These are phyloP conservation scores for Aspergillus sp. DNA, from an alignment of 2,329 filamentous ascomycete genomes.

Conservation along the genomic window DNA sequence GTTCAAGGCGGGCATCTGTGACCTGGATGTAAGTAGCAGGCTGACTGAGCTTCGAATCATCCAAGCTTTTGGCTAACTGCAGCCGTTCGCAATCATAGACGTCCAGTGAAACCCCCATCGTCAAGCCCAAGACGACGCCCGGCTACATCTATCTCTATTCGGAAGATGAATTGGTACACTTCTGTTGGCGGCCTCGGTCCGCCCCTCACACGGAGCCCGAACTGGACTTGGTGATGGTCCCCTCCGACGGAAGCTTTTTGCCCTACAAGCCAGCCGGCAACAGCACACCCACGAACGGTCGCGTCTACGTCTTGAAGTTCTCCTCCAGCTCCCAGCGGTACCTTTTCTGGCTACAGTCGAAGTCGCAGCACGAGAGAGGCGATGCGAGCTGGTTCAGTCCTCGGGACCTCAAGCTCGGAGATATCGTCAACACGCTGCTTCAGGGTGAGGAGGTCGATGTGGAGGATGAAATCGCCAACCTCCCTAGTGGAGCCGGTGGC, in stretches of 20 bases:
- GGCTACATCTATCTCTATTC: slow-evolving; percentile 92
- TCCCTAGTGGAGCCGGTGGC: slow-evolving; percentile 51
- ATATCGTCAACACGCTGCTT: slow-evolving; percentile 79
- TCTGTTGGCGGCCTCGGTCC: slow-evolving; percentile 89
- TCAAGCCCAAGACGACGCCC: slow-evolving; percentile 69
- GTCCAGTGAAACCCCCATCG: slow-evolving; percentile 64
- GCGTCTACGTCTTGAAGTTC: slow-evolving; percentile 93
- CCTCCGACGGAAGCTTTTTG: slow-evolving; percentile 80
- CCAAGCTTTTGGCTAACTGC: not conserved
- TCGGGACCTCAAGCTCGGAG: slow-evolving; percentile 80
- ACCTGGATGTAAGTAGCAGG: slow-evolving; percentile 67
- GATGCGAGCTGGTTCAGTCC: slow-evolving; percentile 78
- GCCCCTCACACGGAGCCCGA: slow-evolving; percentile 71
- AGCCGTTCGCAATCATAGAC: slow-evolving; percentile 34
- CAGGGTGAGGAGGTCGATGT: slow-evolving; percentile 89
- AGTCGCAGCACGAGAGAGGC: slow-evolving; percentile 70
- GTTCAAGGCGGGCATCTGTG: slow-evolving; percentile 92
- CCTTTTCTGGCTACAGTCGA: slow-evolving; percentile 95
- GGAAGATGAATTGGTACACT: slow-evolving; percentile 93
- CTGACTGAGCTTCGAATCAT: not conserved
- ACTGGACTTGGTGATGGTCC: slow-evolving; percentile 90
- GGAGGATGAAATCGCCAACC: slow-evolving; percentile 65
- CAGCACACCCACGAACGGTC: slow-evolving; percentile 71
- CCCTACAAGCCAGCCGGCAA: slow-evolving; percentile 71
- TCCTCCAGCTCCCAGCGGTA: slow-evolving; percentile 85